Evolutionary conservation across 345 rosid species (phyloP), one percentile per base, ranked within the genome.

Genomic region (Microthlaspi erraticum): DNA sequence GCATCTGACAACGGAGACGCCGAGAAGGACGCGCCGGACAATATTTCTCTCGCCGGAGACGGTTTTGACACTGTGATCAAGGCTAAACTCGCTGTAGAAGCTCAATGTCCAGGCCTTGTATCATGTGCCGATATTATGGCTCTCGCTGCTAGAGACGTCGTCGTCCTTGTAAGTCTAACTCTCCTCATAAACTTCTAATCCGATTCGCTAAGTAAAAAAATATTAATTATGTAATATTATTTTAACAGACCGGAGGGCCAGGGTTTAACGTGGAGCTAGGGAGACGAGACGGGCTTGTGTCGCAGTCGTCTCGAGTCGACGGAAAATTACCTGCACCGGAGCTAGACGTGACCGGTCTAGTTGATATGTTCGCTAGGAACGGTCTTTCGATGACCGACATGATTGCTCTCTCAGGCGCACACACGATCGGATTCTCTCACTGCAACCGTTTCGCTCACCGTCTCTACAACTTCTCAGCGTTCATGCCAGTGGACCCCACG

Each of bases 351-450:
- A 56, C 10, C 3, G 81, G 83, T 51, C 86, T 91, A 4, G 80
- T 64, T 13, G 1, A 83, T 2, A 68, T 85, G 1, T 94, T 94
- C 43, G 86, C 83, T 45, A 77, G 60, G 6, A 59, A 89, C 79
- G 70, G 61, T 63, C 92, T 94, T 2, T 83, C 63, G 14, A 82
- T 86, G 49, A 31, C 72, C 12, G 97, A 94, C 60, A 85, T 89
- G 99, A 81, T 94, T 52, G 96, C 97, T 10, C 90, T 94, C 29
- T 94, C 80, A 5, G 99, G 96, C n/a, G 93, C 89, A 8, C 99
- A 94, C 62, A 91, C 97, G 0, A 5, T 94, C 4, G 97, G 97
- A 44, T 91, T 89, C 82, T 89, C 97, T 45, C 96, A 91, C 60
- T 94, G 95, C 78, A 8, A 45, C 60, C 88, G 90, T 50, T 86